A percentile compares a stretch with the other conserved stretches of the same genome.
Conservation (phyloP, 768 basidiomycete genomes). For the Clitopilus passeckerianus region DNA sequence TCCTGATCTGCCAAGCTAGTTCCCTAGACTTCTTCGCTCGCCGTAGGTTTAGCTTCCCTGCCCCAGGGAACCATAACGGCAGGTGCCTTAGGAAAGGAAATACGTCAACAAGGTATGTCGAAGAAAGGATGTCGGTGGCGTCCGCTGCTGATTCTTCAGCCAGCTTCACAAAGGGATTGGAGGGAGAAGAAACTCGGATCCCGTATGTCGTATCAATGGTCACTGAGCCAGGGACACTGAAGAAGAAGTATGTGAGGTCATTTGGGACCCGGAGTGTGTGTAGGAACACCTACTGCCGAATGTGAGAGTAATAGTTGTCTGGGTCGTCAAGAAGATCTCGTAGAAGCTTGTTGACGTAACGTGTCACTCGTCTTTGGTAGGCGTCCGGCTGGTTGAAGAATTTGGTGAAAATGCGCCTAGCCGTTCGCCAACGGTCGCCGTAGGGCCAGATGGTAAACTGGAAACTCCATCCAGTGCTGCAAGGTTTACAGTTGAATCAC, state of each 20-base stretch:
- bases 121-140: background rate
- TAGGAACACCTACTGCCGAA: conserved; percentile 1
- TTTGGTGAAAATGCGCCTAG: conserved; percentile 1
- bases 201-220: background rate
- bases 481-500: background rate
- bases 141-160: background rate
- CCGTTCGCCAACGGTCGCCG: background rate
- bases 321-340: conserved; percentile 18
- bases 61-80: background rate
- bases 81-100: background rate
- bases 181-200: background rate
- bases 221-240: background rate
- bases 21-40: background rate
- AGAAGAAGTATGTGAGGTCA: background rate
- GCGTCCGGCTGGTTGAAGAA: conserved; percentile 6
- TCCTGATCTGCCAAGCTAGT: background rate
- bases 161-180: background rate
- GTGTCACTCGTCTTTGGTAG: conserved; percentile 9
- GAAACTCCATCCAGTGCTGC: conserved; percentile 15
- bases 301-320: conserved; percentile 24
- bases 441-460: conserved; percentile 2
- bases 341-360: conserved; percentile 11
- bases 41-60: background rate
- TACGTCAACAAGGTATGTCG: background rate
- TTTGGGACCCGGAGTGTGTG: background rate